These are phyloP conservation scores for Claviceps paspali DNA, from an alignment of 2,329 filamentous ascomycete genomes.

Conservation along the genomic window DNA sequence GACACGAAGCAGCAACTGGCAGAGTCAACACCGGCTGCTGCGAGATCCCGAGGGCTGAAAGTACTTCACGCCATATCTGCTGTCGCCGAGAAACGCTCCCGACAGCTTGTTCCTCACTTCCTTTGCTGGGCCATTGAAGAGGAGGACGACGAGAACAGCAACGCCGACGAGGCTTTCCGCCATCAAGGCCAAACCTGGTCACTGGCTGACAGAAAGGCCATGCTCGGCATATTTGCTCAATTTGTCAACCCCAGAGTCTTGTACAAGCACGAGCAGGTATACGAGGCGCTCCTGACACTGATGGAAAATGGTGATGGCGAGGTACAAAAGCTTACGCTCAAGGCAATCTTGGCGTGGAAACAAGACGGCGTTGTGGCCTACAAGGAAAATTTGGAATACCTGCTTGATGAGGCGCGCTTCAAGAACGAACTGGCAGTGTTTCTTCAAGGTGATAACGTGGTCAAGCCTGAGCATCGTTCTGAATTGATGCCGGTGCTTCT, in stretches of 20 bases:
- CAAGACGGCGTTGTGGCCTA: constrained; percentile 59
- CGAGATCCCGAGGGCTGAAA: constrained; percentile 64
- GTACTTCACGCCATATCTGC: constrained; percentile 59
- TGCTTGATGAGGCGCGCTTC: constrained; percentile 83
- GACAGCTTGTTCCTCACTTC: constrained; percentile 71
- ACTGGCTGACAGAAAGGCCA: constrained; percentile 66
- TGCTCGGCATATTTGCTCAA: constrained; percentile 67
- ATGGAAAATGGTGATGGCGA: constrained; percentile 82
- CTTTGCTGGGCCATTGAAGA: constrained; percentile 58
- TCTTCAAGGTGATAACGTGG: constrained; percentile 57
- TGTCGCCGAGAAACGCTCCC: constrained; percentile 74
- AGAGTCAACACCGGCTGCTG: constrained; percentile 34
- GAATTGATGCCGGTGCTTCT: constrained; percentile 76
- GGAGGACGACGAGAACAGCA: constrained; percentile 22
- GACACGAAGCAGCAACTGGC: constrained; percentile 44
- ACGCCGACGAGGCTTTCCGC: constrained; percentile 20
- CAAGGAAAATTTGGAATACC: constrained; percentile 68
- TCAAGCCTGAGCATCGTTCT: constrained; percentile 56
- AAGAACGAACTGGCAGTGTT: constrained; percentile 88
- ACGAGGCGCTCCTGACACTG: constrained; percentile 56
- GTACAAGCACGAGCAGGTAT: constrained; percentile 63
- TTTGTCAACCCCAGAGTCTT: constrained; percentile 79
- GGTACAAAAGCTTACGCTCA: constrained; percentile 71
- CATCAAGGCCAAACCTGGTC: constrained; percentile 40
- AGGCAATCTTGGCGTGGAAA: constrained; percentile 83